Evolutionary conservation across 208 protist genomes (phyloP), one percentile per base, ranked within the genome.

Genomic region (Leishmania turanica): DNA sequence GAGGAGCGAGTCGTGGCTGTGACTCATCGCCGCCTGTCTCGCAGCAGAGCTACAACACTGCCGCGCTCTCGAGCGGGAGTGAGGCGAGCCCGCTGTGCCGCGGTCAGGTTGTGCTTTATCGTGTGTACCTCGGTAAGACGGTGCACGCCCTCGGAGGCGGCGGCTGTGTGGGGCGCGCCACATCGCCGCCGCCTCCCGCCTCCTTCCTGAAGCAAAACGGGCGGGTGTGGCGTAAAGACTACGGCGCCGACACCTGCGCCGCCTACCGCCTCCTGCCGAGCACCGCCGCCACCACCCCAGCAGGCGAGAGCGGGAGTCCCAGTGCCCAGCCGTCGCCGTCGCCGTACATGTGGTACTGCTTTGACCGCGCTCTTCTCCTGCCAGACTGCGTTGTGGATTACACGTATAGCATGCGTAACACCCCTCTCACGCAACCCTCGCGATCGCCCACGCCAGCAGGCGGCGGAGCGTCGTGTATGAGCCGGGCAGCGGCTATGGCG

Each of bases 381-480:
- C 93, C 95, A 0, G 94, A 98, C 80, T 97, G 92, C 70, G 85
- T 98, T 40, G 89, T 98, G 37, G 96, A 98, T 68, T 97, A 93
- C 88, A 88, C 79, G 53, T 97, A 97, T 87, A 92, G 80, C 40
- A 65, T 87, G 24, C 66, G 82, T 6, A 47, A 31, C 24, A 27
- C 64, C 21, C 64, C 24, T 7, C 66, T 27, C 60, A 79, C 60
- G 27, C 82, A 11, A 69, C 74, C 80, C 27, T 80, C 72, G 70
- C 34, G n/a, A 54, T 56, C 80, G 24, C 13, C 75, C 3, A 13
- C 24, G 6, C 1, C 62, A 1, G 11, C 62, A 1, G 40, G 27
- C 2, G 62, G 13, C 40, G 49, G 54, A 19, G 17, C 40, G 47
- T 27, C 54, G 42, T 4, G 15, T 24, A 13, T 37, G 45, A 71